phyloP scores from a whole-genome alignment of 2,329 filamentous ascomycete genomes.

The Phialophora chinensis region DNA sequence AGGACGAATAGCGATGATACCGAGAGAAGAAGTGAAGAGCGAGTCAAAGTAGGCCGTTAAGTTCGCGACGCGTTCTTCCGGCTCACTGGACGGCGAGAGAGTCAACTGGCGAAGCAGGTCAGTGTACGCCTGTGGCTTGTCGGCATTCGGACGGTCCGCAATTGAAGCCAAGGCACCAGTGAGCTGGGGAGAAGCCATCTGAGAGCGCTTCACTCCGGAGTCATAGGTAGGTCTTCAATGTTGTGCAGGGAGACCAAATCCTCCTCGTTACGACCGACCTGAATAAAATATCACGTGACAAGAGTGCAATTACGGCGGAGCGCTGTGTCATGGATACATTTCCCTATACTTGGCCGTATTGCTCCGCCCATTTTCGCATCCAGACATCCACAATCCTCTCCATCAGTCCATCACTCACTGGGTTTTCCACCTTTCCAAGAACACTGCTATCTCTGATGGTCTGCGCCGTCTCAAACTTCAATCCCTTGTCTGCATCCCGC shows the following conservation, averaged over 20 bases:
- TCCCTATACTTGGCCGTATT: constrained; percentile 3
- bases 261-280: not conserved
- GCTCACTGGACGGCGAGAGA: constrained; percentile 49
- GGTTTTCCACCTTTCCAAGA: constrained; percentile 14
- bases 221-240: not conserved
- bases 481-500: constrained; percentile 7
- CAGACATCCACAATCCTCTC: constrained; percentile 23
- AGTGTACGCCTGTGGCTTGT: constrained; percentile 63
- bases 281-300: not conserved
- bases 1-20: constrained; percentile 75
- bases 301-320: not conserved
- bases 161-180: constrained; percentile 57
- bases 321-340: not conserved
- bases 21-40: constrained; percentile 71
- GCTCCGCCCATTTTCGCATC: constrained; percentile 25
- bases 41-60: constrained; percentile 66
- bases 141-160: constrained; percentile 48
- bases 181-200: constrained; percentile 59
- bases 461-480: constrained; percentile 24
- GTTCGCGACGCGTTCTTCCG: constrained; percentile 36
- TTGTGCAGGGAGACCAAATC: not conserved
- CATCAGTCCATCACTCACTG: constrained; percentile 18
- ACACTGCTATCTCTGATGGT: constrained; percentile 17
- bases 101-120: constrained; percentile 64
- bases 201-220: not conserved